These are phyloP conservation scores for Histomonas meleagridis DNA, from an alignment of 208 protist species.

Conservation along the genomic window DNA sequence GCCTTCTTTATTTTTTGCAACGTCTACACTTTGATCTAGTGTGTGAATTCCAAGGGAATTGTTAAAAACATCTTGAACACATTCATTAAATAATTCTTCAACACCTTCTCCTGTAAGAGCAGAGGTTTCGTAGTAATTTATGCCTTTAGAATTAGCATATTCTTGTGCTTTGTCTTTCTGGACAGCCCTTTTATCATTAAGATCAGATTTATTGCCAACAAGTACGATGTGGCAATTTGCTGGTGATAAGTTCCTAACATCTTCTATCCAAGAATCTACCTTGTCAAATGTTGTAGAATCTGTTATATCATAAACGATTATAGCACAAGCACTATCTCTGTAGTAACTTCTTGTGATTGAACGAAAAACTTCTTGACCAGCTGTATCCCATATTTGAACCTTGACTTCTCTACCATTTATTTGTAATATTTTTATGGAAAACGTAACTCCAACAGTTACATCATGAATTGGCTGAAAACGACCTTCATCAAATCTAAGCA, in stretches of 20 bases:
- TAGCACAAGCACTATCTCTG: conserved; percentile 30
- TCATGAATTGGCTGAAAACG: conserved; percentile 38
- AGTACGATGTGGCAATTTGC: background rate
- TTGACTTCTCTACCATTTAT: conserved; percentile 15
- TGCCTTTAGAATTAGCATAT: background rate
- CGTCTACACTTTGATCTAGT: too few relatives aligned
- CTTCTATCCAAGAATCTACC: background rate
- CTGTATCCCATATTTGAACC: conserved; percentile 38
- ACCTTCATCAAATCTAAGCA: conserved; percentile 12
- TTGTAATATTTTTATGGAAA: background rate
- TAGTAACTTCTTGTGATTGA: conserved; percentile 28
- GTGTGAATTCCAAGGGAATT: too few relatives aligned
- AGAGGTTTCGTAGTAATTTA: background rate
- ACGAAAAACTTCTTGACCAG: conserved; percentile 29
- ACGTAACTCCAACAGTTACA: conserved; percentile 19
- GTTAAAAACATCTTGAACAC: background rate
- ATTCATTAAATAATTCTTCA: background rate
- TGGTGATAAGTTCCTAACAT: background rate
- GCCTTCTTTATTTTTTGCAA: too few relatives aligned
- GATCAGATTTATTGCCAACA: conserved; percentile 28
- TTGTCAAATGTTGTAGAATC: background rate
- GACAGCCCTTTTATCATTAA: background rate
- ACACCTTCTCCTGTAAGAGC: conserved; percentile 3
- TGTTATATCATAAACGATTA: conserved; percentile 29
- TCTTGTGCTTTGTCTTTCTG: background rate